A percentile compares a stretch with the other conserved stretches of the same genome.
Conservation (phyloP, 2,329 filamentous ascomycete genomes). For the Hymenotorrendiella dingleyae region DNA sequence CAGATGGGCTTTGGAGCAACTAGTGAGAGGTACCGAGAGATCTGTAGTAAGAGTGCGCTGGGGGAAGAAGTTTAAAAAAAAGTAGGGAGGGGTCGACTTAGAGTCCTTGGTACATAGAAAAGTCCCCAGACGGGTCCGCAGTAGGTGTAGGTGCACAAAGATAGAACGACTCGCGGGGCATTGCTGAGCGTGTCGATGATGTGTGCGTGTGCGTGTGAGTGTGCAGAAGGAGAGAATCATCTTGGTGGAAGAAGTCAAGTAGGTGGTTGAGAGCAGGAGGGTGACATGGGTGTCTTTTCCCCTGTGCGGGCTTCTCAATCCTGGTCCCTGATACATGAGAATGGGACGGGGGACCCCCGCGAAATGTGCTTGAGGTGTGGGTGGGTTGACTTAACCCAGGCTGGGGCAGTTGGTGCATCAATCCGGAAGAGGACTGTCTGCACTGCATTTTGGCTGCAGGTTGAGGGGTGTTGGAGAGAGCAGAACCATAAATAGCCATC, state of each 20-base stretch:
- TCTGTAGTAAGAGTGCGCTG: constrained; percentile 18
- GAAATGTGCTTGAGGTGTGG: too few species aligned
- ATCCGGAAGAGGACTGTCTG: too few species aligned
- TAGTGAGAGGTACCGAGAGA: constrained; percentile 19
- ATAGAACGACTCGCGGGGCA: constrained; percentile 30
- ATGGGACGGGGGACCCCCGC: too few species aligned
- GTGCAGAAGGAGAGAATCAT: constrained; percentile 13
- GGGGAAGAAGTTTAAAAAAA: constrained; percentile 11
- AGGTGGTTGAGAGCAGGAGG: too few species aligned
- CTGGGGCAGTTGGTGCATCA: too few species aligned
- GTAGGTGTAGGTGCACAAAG: constrained; percentile 27
- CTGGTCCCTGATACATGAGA: too few species aligned
- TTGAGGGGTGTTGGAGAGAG: too few species aligned
- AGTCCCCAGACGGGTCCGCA: constrained; percentile 20
- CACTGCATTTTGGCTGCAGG: too few species aligned
- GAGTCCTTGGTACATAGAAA: constrained; percentile 21
- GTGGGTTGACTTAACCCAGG: too few species aligned
- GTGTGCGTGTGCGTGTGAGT: constrained; percentile 16
- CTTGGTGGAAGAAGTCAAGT: constrained; percentile 7
- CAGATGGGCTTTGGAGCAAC: constrained; percentile 16
- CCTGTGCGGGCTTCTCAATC: too few species aligned
- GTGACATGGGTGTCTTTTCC: too few species aligned
- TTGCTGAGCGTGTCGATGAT: constrained; percentile 26
- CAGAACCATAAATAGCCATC: too few species aligned
- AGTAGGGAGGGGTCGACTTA: constrained; percentile 8